Percentiles rank a stretch among this genome's conserved stretches.
These are phyloP conservation scores for Colletotrichum sp. DNA, from an alignment of 2,329 filamentous ascomycete genomes.

Conservation along the genomic window DNA sequence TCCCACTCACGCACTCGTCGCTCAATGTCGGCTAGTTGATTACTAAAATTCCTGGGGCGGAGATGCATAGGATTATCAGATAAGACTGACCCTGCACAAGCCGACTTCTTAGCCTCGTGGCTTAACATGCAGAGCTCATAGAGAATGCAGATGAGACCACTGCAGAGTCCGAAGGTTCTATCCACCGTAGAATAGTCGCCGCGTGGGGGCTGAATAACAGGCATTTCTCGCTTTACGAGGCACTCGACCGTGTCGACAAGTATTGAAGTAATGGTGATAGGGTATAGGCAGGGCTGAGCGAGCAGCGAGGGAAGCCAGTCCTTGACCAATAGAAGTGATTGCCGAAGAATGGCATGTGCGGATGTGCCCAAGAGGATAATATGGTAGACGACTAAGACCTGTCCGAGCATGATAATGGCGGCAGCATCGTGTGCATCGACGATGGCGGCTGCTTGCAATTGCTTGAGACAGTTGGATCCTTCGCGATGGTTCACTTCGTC, in stretches of 20 bases:
- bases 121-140: background rate
- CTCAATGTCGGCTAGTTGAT: background rate
- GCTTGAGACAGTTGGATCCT: background rate
- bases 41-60: background rate
- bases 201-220: background rate
- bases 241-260: background rate
- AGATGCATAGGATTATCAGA: background rate
- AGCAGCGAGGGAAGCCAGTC: background rate
- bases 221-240: background rate
- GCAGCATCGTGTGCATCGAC: background rate
- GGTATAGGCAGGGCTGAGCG: background rate
- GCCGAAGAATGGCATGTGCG: background rate
- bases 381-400: background rate
- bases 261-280: background rate
- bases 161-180: background rate
- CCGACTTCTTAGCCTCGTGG: background rate
- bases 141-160: background rate
- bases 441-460: background rate
- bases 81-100: background rate
- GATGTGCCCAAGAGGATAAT: background rate
- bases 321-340: background rate
- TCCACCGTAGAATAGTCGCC: background rate
- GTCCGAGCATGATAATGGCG: background rate
- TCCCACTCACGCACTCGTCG: background rate
- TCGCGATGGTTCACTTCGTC: background rate